Evolutionary conservation across 768 basidiomycete genomes (phyloP).

Genomic region (Podaxis carcinomalis): DNA sequence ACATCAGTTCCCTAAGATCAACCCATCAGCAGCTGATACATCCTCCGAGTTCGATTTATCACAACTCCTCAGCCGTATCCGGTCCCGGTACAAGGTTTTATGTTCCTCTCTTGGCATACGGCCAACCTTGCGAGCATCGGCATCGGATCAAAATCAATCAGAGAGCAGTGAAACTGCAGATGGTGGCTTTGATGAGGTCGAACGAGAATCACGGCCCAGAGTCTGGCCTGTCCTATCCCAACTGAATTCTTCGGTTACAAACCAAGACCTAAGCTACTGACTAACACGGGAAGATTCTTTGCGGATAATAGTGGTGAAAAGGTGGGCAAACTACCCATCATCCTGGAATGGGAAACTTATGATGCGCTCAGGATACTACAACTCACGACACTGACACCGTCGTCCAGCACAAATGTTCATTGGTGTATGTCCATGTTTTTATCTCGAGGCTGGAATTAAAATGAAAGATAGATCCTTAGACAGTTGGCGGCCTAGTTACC

Average conservation of each 20-base stretch:
- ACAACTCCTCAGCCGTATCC: slow-evolving; percentile 76
- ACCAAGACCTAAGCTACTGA: slow-evolving; percentile 19
- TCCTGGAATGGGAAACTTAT: too few relatives aligned
- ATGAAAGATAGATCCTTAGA: too few relatives aligned
- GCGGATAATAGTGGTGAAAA: not conserved
- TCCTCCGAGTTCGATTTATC: slow-evolving; percentile 58
- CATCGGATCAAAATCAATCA: slow-evolving; percentile 5
- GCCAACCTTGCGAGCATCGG: slow-evolving; percentile 34
- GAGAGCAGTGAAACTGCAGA: not conserved
- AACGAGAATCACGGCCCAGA: too few relatives aligned
- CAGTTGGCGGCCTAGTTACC: not conserved
- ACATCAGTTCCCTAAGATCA: slow-evolving; percentile 68
- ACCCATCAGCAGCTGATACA: slow-evolving; percentile 51
- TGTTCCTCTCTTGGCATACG: slow-evolving; percentile 78
- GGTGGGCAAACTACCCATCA: too few relatives aligned
- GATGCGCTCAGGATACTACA: too few relatives aligned
- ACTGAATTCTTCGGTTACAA: slow-evolving; percentile 22
- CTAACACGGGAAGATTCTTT: slow-evolving; percentile 3
- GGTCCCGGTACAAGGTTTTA: slow-evolving; percentile 81
- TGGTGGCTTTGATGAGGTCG: too few relatives aligned
- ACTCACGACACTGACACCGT: too few relatives aligned
- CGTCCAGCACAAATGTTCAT: too few relatives aligned
- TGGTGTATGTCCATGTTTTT: too few relatives aligned
- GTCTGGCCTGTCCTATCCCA: slow-evolving; percentile 16
- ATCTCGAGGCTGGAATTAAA: too few relatives aligned